Evolutionary conservation across 164 flowering plant genomes (phyloP), one percentile per base, ranked within the genome.

Genomic region (Liriodendron chinense): DNA sequence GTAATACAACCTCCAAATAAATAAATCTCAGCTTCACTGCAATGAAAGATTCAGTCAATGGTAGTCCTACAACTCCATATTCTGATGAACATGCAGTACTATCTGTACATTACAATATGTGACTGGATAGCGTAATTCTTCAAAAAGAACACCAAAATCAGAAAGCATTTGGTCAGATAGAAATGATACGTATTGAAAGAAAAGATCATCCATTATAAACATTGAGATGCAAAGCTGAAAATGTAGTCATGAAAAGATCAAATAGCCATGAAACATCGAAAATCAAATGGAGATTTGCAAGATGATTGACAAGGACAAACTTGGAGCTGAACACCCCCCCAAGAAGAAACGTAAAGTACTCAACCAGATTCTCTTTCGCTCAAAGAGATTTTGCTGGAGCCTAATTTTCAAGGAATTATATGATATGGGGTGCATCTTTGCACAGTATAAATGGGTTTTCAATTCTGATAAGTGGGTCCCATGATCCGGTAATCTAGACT

Each of bases 1-100:
- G 98, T 93, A 48, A 93, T 67, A 75, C 98, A 93, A 20, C 93
- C 98, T 73, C 98, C 98, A 86, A 81, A 95, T 61, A 95, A 73
- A 75, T 92, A 95, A 69, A 92, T 80, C 84, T 95, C 97, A 20
- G 90, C 96, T 83, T 91, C 98, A 82, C 97, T 94, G 86, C 76
- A 81, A 74, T 61, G 72, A 25, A 48, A 74, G 8, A 34, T 76
- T 57, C 65, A 64, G 4, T 14, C 8, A 47, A 62, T 9, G 12
- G 22, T 16, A 14, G 65, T 20, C 20, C 50, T 9, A 28, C 7
- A 4, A 16, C 12, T 47, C 4, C 18, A 64, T 8, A 64, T n/a
- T 9, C 47, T 16, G 47, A 12, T n/a, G n/a, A n/a, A n/a, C n/a
- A n/a, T n/a, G n/a, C n/a, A n/a, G 34, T 28, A 28, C 34, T 28